Conservation (phyloP, 2,329 filamentous ascomycete genomes). For the Lecanicillium sp. region DNA sequence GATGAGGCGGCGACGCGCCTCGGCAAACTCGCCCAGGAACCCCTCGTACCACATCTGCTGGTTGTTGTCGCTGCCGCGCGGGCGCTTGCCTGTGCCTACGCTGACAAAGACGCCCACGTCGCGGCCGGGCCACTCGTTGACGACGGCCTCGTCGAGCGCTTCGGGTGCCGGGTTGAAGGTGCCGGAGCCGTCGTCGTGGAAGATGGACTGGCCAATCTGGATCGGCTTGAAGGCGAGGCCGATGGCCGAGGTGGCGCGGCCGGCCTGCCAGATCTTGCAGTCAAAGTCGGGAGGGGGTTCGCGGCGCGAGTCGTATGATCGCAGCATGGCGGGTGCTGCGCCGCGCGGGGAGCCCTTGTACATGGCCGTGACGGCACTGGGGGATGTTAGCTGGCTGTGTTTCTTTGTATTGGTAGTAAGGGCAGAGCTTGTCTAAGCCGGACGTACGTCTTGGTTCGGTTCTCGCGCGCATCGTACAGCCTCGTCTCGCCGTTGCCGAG, state of each 20-base stretch:
- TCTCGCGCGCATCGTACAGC: slow-evolving; percentile 81
- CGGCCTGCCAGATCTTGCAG: slow-evolving; percentile 95
- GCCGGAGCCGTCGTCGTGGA: slow-evolving; percentile 86
- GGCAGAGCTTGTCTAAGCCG: not conserved
- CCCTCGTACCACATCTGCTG: slow-evolving; percentile 86
- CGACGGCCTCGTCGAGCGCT: slow-evolving; percentile 79
- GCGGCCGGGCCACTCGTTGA: slow-evolving; percentile 91
- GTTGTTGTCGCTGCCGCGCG: slow-evolving; percentile 57
- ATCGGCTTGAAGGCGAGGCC: slow-evolving; percentile 94
- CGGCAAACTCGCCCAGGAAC: slow-evolving; percentile 86
- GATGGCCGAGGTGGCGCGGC: slow-evolving; percentile 85
- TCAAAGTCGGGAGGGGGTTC: slow-evolving; percentile 87
- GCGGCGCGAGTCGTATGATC: slow-evolving; percentile 91
- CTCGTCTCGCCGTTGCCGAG: slow-evolving; percentile 78
- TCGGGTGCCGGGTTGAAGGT: slow-evolving; percentile 86
- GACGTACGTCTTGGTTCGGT: slow-evolving; percentile 84
- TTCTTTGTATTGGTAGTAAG: not conserved
- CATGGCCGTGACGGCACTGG: slow-evolving; percentile 82
- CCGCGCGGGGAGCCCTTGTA: slow-evolving; percentile 74
- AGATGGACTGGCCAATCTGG: slow-evolving; percentile 84
- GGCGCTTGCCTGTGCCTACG: slow-evolving; percentile 84
- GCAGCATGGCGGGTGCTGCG: slow-evolving; percentile 63
- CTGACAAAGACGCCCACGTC: slow-evolving; percentile 90
- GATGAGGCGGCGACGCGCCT: slow-evolving; percentile 77
- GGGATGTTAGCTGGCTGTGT: slow-evolving; percentile 14